Evolutionary conservation across 176 grass and related monocot genomes (phyloP).

Genomic region (Carex kokanica): DNA sequence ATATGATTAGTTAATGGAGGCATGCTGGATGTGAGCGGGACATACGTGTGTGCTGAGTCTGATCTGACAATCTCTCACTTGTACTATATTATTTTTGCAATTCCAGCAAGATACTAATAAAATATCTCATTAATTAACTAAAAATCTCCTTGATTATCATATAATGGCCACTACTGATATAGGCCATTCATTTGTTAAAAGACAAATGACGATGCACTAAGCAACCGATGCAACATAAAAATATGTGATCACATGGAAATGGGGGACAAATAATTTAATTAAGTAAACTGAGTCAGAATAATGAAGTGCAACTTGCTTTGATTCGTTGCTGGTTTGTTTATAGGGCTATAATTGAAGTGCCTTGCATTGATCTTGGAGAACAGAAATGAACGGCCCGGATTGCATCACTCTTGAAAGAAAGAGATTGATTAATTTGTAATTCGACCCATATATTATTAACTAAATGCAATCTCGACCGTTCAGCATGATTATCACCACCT

Average conservation of each 20-base stretch:
- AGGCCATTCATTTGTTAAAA: not conserved
- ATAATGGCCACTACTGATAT: slow-evolving; percentile 9
- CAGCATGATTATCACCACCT: not conserved
- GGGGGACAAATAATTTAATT: not conserved
- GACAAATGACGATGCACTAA: not conserved
- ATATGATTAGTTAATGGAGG: not conserved
- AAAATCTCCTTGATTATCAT: slow-evolving; percentile 1
- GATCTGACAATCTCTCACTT: slow-evolving; percentile 8
- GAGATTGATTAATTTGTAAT: not conserved
- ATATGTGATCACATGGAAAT: slow-evolving; percentile 10
- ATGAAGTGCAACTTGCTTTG: not conserved
- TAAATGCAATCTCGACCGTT: not conserved
- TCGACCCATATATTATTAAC: not conserved
- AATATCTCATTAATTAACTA: not conserved
- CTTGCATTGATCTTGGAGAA: not conserved
- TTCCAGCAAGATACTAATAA: not conserved
- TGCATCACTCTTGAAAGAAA: not conserved
- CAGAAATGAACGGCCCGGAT: not conserved
- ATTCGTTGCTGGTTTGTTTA: not conserved
- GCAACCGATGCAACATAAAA: not conserved
- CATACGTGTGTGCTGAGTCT: slow-evolving; percentile 17
- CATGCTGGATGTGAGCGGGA: not conserved
- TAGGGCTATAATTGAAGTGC: slow-evolving; percentile 10
- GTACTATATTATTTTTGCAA: not conserved
- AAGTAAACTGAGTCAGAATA: not conserved